Evolutionary conservation across 768 basidiomycete species (phyloP).

Genomic region (Kwoniella sp.): DNA sequence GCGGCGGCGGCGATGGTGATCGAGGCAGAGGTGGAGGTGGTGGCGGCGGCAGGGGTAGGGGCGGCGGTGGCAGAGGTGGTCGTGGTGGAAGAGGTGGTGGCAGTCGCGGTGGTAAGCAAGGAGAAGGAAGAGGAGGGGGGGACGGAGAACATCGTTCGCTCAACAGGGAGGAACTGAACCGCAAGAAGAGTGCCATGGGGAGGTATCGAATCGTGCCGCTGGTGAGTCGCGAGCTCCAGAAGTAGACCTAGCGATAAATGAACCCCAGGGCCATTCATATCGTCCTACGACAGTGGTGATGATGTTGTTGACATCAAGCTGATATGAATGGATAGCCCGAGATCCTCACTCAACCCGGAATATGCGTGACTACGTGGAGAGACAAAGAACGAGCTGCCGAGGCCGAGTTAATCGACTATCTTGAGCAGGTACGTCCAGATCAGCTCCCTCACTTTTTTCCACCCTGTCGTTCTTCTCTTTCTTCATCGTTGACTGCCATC

Average conservation of each 20-base stretch:
- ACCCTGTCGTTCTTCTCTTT: background rate
- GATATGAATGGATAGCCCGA: slow-evolving; percentile 26
- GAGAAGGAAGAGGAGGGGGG: background rate
- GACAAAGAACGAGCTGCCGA: slow-evolving; percentile 45
- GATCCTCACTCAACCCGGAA: slow-evolving; percentile 37
- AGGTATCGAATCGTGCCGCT: slow-evolving; percentile 35
- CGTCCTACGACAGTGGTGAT: too few species aligned
- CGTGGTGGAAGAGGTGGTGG: background rate
- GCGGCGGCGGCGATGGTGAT: slow-evolving; percentile 24
- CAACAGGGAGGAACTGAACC: background rate
- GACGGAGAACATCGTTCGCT: background rate
- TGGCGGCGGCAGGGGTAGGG: slow-evolving; percentile 8
- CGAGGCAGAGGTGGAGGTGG: slow-evolving; percentile 31
- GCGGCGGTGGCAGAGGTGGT: slow-evolving; percentile 23
- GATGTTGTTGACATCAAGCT: background rate
- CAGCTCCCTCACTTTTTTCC: background rate
- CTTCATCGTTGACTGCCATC: too few species aligned
- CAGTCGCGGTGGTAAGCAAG: too few species aligned
- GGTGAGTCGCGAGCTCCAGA: slow-evolving; percentile 25
- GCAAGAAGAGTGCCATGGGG: slow-evolving; percentile 28
- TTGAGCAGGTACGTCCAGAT: slow-evolving; percentile 30
- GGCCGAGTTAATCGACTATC: slow-evolving; percentile 40
- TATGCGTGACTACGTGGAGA: slow-evolving; percentile 37
- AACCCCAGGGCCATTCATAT: too few species aligned
- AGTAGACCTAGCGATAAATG: background rate